Conservation (phyloP, 2,329 filamentous ascomycete species). For the Neopestalotiopsis sp. region DNA sequence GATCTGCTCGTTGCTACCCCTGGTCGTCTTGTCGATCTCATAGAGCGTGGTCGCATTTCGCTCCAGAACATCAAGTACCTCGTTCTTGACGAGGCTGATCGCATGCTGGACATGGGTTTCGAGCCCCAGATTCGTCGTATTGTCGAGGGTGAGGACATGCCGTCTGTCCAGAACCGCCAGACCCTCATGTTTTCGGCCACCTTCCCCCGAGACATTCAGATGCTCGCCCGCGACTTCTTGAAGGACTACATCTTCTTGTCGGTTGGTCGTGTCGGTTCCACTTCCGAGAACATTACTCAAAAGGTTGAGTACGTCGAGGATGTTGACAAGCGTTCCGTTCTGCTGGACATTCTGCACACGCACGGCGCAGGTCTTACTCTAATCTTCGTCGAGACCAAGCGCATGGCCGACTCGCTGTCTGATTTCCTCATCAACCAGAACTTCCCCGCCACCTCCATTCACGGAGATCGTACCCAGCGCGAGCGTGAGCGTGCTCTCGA, state of each 20-base stretch:
- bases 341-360: slow-evolving; percentile 96
- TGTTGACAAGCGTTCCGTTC: slow-evolving; percentile 94
- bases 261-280: slow-evolving; percentile 96
- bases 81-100: slow-evolving; percentile 97
- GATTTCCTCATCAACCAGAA: slow-evolving; percentile 99
- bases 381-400: slow-evolving; percentile 99
- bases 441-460: slow-evolving; percentile 97
- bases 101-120: slow-evolving; percentile 99
- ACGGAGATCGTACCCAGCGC: slow-evolving; percentile 97
- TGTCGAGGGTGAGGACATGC: slow-evolving; percentile 98
- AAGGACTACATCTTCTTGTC: slow-evolving; percentile 99
- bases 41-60: slow-evolving; percentile 97
- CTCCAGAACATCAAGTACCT: slow-evolving; percentile 99
- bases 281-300: slow-evolving; percentile 99
- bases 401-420: slow-evolving; percentile 96
- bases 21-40: slow-evolving; percentile 95
- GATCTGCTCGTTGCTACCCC: slow-evolving; percentile 97
- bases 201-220: slow-evolving; percentile 98
- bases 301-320: slow-evolving; percentile 99
- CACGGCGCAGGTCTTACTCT: slow-evolving; percentile 88
- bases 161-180: slow-evolving; percentile 79
- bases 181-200: slow-evolving; percentile 99
- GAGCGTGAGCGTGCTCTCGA: slow-evolving; percentile 98
- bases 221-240: slow-evolving; percentile 97
- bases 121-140: slow-evolving; percentile 99